Evolutionary conservation across 768 basidiomycete species (phyloP).

Genomic region (Phanerodontia chrysosporium): DNA sequence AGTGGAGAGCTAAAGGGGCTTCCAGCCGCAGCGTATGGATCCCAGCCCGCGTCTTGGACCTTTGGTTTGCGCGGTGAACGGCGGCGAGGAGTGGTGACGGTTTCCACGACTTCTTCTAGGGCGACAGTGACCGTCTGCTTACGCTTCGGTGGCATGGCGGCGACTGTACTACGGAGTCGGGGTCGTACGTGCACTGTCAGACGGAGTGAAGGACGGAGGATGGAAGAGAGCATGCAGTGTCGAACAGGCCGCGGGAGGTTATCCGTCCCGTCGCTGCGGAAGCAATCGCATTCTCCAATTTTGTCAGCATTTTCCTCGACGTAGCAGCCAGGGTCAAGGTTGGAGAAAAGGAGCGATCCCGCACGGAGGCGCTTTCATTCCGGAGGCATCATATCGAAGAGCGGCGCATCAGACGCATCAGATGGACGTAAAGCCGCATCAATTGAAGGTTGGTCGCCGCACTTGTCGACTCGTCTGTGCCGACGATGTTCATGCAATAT

Average conservation of each 20-base stretch:
- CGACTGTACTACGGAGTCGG: not conserved
- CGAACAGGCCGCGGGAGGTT: not conserved
- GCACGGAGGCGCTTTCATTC: not conserved
- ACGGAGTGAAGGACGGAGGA: not conserved
- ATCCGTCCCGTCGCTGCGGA: too few species aligned
- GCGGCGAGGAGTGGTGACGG: not conserved
- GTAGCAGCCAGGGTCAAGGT: not conserved
- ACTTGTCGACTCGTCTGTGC: too few species aligned
- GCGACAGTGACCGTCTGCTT: constrained; percentile 6
- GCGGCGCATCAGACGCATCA: not conserved
- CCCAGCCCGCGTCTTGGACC: not conserved
- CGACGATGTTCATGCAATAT: too few species aligned
- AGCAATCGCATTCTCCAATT: too few species aligned
- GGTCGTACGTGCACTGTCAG: not conserved
- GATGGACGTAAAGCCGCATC: too few species aligned
- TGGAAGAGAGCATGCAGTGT: not conserved
- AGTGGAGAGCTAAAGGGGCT: constrained; percentile 17
- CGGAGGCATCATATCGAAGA: not conserved
- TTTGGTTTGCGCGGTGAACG: not conserved
- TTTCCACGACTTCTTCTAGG: not conserved
- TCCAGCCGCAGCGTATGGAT: constrained; percentile 1
- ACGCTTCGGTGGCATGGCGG: constrained; percentile 10
- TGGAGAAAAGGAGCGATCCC: not conserved
- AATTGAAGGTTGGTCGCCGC: too few species aligned
- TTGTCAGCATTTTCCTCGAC: too few species aligned